Evolutionary conservation across 768 basidiomycete genomes (phyloP), one percentile per base, ranked within the genome.

Genomic region (Termitomyces bulborhizus): DNA sequence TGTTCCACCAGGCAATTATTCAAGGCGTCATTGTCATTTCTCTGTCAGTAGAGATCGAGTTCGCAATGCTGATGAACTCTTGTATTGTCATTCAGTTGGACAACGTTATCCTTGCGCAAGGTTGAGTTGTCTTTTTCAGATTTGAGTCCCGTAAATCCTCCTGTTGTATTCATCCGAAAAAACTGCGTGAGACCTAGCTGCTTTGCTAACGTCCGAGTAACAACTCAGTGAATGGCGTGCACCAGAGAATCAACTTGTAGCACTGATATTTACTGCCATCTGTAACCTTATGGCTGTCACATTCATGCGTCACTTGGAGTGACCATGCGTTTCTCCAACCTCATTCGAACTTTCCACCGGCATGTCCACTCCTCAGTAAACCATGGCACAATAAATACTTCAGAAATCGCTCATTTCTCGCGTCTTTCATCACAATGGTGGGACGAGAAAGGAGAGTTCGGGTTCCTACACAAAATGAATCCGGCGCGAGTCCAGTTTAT

Each of bases 401-500:
- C 73, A 44, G 93, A 94, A 68, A 86, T 94, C 26, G 83, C 86
- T 0, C 88, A 90, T 66, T 94, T 95, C 69, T 89, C 92, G 4
- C 74, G 78, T 13, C 79, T 94, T 2, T 88, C 90, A 0, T 82
- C 85, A 27, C 75, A 82, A 61, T 95, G 93, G 93, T 95, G 92
- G 93, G 83, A 93, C 67, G 92, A 96, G 65, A 81, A 77, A 18
- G 95, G 96, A 61, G 95, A 98, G 68, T 95, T 96, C 66, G 77
- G 74, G 3, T 73, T 93, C 37, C 72, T 99, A 34, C 97, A 98
- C 66, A 82, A 83, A 64, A 98, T 99, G 96, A 99, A 99, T 71
- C 93, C 94, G 1, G 79, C 86, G 11, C 77, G 97, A 41, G 79
- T 94, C 63, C 81, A 83, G 53, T 97, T 93, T 68, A 79, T 99